Evolutionary conservation across 305 asterid genomes (phyloP), one percentile per base, ranked within the genome.

Genomic region (Fraxinus platypoda): DNA sequence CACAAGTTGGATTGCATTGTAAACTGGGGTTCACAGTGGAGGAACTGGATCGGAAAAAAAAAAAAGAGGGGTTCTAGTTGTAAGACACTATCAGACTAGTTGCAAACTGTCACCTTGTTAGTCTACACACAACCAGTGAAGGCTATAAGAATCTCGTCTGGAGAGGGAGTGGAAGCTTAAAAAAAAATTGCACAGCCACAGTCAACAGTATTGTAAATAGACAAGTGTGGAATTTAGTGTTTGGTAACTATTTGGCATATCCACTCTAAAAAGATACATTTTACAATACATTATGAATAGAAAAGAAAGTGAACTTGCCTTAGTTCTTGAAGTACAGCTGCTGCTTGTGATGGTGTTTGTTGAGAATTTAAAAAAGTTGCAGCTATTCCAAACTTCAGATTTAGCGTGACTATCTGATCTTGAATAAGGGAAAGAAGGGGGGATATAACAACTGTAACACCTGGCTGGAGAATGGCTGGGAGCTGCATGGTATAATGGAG

Each of bases 381-480:
- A 0, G 99, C 94, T 86, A 95, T 91, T 80, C 97, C 98, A 84
- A 76, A 95, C 89, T 94, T 95, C 83, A 92, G 89, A 87, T 94
- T 95, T 86, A 95, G 90, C 25, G 99, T 90, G 83, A 91, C 88
- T 81, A 95, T 95, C 93, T 95, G 99, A 88, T 95, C 99, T 89
- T 94, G 99, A 90, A 95, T 95, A 86, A 95, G 97, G 81, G 99
- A 95, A 79, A 95, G 97, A 70, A 95, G 94, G 54, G 99, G 99
- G 21, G 98, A 95, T 86, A 94, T 88, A 31, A 95, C 97, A 64
- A 95, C 79, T 77, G 97, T 94, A 85, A 94, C 96, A 81, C 99
- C 99, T 84, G 91, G 92, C 78, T 78, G 92, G 84, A 95, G 88
- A 86, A 91, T 87, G 78, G 98, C 94, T 81, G 98, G 97, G 85